Conservation (phyloP, 2,329 filamentous ascomycete genomes). For the Cladosporium halotolerans region DNA sequence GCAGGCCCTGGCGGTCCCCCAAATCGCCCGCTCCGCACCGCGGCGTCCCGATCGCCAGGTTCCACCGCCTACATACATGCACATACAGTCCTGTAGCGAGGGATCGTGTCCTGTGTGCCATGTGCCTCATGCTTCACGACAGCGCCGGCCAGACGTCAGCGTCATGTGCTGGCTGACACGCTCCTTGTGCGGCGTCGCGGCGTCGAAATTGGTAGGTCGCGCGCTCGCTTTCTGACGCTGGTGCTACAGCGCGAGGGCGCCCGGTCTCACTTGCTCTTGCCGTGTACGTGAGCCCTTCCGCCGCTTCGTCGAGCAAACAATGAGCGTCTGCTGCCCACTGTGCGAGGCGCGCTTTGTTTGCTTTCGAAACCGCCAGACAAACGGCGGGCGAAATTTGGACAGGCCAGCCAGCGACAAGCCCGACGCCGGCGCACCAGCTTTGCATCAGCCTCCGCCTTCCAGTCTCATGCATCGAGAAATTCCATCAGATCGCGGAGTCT, state of each 20-base stretch:
- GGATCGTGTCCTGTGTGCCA: slow-evolving; percentile 7
- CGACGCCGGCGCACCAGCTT: neutral
- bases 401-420: neutral
- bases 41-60: slow-evolving; percentile 10
- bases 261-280: neutral
- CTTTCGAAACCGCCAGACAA: neutral
- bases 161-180: slow-evolving; percentile 1
- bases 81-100: no score
- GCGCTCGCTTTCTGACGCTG: neutral
- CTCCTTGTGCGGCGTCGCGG: neutral
- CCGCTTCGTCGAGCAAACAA: neutral
- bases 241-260: neutral
- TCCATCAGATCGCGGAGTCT: no score
- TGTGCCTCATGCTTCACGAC: slow-evolving; percentile 9
- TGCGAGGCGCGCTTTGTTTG: neutral
- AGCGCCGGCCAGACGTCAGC: neutral
- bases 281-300: neutral
- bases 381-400: neutral
- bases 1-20: neutral
- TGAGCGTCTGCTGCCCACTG: neutral
- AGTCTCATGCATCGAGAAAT: no score
- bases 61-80: neutral
- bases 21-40: neutral
- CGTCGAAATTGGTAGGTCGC: neutral
- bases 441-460: no score